Base-by-base conservation (phyloP, 768 basidiomycete species). In the Mycena olivaceomarginata region DNA sequence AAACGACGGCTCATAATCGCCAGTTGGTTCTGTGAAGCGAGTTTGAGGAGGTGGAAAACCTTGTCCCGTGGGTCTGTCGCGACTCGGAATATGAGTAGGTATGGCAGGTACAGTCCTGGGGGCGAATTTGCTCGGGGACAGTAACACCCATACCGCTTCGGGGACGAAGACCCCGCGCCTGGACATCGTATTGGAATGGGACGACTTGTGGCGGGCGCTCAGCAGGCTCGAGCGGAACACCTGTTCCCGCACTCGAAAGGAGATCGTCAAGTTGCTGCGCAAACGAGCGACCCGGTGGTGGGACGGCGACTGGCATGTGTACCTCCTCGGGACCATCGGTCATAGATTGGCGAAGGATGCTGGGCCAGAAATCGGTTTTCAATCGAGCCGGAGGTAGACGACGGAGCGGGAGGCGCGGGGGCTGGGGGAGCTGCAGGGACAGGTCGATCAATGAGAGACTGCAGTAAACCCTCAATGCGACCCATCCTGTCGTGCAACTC, bases 241-340 rank as follows among this genome's bases (percentile, higher is more conserved):
- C 84, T 18, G 88, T 85, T 11, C 86, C 87, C 13, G 91, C 82
- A 20, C 64, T 67, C n/a, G 90, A 88, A 39, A 95, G 79, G 45
- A 95, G 88, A 10, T 93, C 92, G 73, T 92, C 90, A 6, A 95
- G 83, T 69, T 92, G 90, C 66, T 93, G 89, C 11, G 91, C 90
- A 48, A 95, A 85, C 0, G 93, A 91, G 5, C 87, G 90, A 10
- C 90, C 91, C 10, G 88, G 88, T 6, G 88, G 82, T 7, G 92
- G 88, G 11, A 87, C 83, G 7, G 90, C 89, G n/a, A 91, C 84
- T 0, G 90, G 88, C 82, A 83, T 85, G 74, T 84, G 84, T 15
- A 80, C 70, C 2, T 79, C 46, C 8, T 63, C 31, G 31, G 3
- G 79, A 78, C 82, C 18, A 83, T 56, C 40, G 31, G 20, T 37